Base-by-base conservation (phyloP, 176 grass and related monocot genomes). In the Oryza glumipatula region DNA sequence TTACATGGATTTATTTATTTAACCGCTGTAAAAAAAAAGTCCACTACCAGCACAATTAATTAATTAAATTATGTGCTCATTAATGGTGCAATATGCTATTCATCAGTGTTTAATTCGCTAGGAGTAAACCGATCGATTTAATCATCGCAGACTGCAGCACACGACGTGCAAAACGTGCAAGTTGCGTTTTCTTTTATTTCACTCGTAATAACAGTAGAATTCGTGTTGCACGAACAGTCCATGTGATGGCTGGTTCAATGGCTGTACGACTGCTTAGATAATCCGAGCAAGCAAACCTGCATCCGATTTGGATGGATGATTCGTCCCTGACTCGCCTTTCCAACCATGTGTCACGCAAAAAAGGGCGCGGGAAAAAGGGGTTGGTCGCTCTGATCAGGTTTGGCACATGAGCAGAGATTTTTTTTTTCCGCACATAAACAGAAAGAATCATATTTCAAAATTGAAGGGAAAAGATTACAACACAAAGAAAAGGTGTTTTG, bases 211-310 rank as follows among this genome's bases (percentile, higher is more conserved):
- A 43, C 8, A 43, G 1, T 9, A 43, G 7, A 43, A 9, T 43
- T 9, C 41, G 41, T 43, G 41, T 43, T 43, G 41, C 69, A 64
- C 28, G 28, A 73, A 52, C 77, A 70, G 82, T 65, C 49, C 77
- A 85, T 13, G 82, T 81, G 82, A 63, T 9, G 64, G 64, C 58
- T 22, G 58, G 21, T 22, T 22, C n/a, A 63, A 69, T 76, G 19
- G 38, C 7, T 32, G 87, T 68, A 28, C 35, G 26, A 48, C 12
- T 10, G 9, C n/a, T 63, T 63, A 22, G 19, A 63, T 63, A 39
- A 43, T 49, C 8, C 63, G 30, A 67, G 14, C 71, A 76, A 68
- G 47, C 39, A 52, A 22, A 41, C 28, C 7, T 72, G 39, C 56
- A 48, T 26, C 54, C 54, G 54, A 58, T 58, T 58, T 58, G 54